Evolutionary conservation across 306 rosid genomes (phyloP), one percentile per base, ranked within the genome.

Genomic region (Cotoneaster glaucophyllus): DNA sequence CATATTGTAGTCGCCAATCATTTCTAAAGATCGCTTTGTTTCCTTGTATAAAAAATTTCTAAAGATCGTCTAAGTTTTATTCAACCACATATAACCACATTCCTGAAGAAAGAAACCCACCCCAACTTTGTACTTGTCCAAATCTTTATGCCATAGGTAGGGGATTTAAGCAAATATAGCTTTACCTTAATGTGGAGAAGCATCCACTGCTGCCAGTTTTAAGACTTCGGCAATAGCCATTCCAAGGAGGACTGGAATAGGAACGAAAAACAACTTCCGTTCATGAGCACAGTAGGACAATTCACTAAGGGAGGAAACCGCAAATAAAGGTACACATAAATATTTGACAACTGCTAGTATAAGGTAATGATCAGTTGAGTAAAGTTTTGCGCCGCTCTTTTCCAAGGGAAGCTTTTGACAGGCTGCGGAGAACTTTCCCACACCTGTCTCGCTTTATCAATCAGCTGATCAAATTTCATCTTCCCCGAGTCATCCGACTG

Each of bases 391-490:
- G 87, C 69, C 5, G 92, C 91, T 56, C 74, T 85, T 69, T 34
- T 85, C 97, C n/a, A n/a, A n/a, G n/a, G n/a, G n/a, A n/a, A n/a
- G n/a, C n/a, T n/a, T n/a, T n/a, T n/a, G n/a, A n/a, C 97, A 1
- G 96, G 93, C 74, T 90, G 87, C 4, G 97, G 99, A 57, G 89
- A 86, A 81, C 76, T 81, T 39, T 88, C 97, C 99, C 99, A 95
- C 74, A 92, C 76, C 54, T 71, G 86, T 73, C 32, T 84, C 6
- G 84, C 89, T 82, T 78, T 89, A 73, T 76, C 59, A 73, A 82
- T 74, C 43, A 86, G 41, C 21, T 77, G 84, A 69, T 87, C 79
- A 63, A 87, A 67, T 44, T 82, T 87, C 10, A 84, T 64, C 75
- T 81, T 83, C 77, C 83, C 65, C 13, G 85, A 74, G 69, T 89